A percentile compares a stretch with the other conserved stretches of the same genome.
Evolutionary conservation across 257 asterid genomes (phyloP).

Genomic region (Rehmannia glutinosa): DNA sequence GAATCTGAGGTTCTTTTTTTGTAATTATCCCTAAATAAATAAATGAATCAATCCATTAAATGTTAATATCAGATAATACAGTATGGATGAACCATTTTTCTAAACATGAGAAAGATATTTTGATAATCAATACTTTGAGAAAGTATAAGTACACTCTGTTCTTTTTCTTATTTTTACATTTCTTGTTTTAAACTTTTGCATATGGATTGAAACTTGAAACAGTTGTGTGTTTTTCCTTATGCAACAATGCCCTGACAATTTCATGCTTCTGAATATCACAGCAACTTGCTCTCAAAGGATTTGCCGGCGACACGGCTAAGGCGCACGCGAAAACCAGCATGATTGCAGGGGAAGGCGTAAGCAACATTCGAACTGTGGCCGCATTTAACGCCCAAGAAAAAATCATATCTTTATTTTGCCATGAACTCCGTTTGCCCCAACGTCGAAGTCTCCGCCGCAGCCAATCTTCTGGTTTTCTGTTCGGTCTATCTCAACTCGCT

Average conservation of each 20-base stretch:
- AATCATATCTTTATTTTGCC: conserved; percentile 59
- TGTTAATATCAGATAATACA: background rate
- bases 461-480: conserved; percentile 66
- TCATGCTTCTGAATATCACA: conserved; percentile 24
- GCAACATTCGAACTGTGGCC: conserved; percentile 94
- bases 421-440: conserved; percentile 78
- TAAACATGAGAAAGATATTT: too few species aligned
- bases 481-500: conserved; percentile 97
- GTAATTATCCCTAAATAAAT: too few species aligned
- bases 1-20: too few species aligned
- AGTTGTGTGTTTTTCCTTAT: too few species aligned
- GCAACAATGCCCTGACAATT: background rate
- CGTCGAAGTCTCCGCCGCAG: conserved; percentile 67
- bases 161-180: too few species aligned
- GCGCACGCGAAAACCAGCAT: conserved; percentile 97
- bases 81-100: too few species aligned
- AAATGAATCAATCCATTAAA: too few species aligned
- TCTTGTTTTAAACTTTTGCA: too few species aligned
- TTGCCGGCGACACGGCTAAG: conserved; percentile 97
- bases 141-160: too few species aligned
- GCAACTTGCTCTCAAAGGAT: conserved; percentile 97
- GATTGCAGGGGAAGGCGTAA: conserved; percentile 99
- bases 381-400: conserved; percentile 94
- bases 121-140: too few species aligned
- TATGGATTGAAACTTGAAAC: too few species aligned